A percentile compares a stretch with the other conserved stretches of the same genome.
phyloP scores from a whole-genome alignment of 2,329 filamentous ascomycete genomes.

The Ramularia endophylla region DNA sequence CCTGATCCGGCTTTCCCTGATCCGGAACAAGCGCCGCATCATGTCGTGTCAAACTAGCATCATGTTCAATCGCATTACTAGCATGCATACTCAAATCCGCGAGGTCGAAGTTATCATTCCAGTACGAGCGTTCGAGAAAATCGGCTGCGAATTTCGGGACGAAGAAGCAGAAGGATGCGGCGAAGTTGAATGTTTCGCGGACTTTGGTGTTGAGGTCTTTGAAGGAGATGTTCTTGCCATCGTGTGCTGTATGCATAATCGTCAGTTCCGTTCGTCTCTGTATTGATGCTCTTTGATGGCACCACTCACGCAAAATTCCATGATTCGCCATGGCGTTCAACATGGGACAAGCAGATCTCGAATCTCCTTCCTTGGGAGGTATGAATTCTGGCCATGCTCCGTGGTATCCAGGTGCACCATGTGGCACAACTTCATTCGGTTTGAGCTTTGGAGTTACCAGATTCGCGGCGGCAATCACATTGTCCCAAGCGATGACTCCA shows the following conservation, averaged over 20 bases:
- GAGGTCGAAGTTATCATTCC: slow-evolving; percentile 23
- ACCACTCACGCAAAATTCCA: slow-evolving; percentile 18
- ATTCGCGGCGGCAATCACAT: slow-evolving; percentile 34
- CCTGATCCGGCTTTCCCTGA: slow-evolving; percentile 34
- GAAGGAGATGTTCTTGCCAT: slow-evolving; percentile 27
- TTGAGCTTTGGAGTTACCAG: slow-evolving; percentile 33
- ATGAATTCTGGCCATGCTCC: slow-evolving; percentile 35
- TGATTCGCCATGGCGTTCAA: slow-evolving; percentile 29
- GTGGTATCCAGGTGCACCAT: slow-evolving; percentile 30
- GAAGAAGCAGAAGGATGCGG: slow-evolving; percentile 26
- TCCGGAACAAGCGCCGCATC: slow-evolving; percentile 33
- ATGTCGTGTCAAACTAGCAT: slow-evolving; percentile 28
- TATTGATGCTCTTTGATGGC: not conserved
- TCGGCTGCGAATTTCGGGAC: slow-evolving; percentile 24
- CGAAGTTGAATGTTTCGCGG: slow-evolving; percentile 27
- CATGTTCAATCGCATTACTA: slow-evolving; percentile 24
- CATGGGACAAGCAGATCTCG: slow-evolving; percentile 26
- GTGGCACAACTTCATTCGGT: slow-evolving; percentile 32
- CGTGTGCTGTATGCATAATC: slow-evolving; percentile 11
- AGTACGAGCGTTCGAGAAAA: slow-evolving; percentile 26
- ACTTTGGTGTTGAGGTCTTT: slow-evolving; percentile 21
- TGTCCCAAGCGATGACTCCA: slow-evolving; percentile 36
- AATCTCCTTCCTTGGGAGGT: slow-evolving; percentile 33
- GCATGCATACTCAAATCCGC: slow-evolving; percentile 23
- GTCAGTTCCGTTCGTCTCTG: not conserved